These are phyloP conservation scores for Mycena filopes DNA, from an alignment of 768 basidiomycete genomes.

Conservation along the genomic window DNA sequence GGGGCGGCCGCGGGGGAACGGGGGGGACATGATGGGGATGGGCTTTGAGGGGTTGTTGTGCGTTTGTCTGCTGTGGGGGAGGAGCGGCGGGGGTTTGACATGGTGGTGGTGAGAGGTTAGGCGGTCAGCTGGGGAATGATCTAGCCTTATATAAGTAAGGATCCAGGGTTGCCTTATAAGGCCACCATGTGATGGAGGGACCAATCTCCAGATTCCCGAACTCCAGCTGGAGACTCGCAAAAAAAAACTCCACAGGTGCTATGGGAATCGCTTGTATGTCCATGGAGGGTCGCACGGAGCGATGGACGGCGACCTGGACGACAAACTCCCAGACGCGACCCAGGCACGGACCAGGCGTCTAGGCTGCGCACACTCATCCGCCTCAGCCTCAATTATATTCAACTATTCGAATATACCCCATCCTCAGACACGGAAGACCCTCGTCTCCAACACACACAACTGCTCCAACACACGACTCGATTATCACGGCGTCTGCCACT, in stretches of 20 bases:
- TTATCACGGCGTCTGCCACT: neutral
- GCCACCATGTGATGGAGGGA: neutral
- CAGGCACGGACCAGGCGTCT: slow-evolving; percentile 10
- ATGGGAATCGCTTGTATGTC: slow-evolving; percentile 11
- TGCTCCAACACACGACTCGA: too few relatives aligned
- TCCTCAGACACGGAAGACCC: neutral
- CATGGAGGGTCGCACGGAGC: neutral
- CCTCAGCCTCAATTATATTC: slow-evolving; percentile 7
- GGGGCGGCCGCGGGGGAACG: slow-evolving; percentile 51
- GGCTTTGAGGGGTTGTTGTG: slow-evolving; percentile 56
- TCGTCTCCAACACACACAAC: neutral
- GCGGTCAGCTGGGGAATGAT: neutral
- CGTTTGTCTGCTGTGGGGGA: slow-evolving; percentile 41
- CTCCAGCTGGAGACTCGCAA: too few relatives aligned
- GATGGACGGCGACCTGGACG: neutral
- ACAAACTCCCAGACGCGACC: neutral
- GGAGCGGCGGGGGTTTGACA: slow-evolving; percentile 49
- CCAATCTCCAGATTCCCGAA: neutral
- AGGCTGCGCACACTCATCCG: neutral
- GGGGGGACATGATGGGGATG: slow-evolving; percentile 71
- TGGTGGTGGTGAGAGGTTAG: slow-evolving; percentile 35
- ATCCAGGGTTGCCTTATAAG: neutral
- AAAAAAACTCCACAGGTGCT: slow-evolving; percentile 4
- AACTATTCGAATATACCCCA: neutral
- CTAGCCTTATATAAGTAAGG: slow-evolving; percentile 13